Conservation (phyloP, 2,329 filamentous ascomycete species). For the Sclerotinia nivalis region DNA sequence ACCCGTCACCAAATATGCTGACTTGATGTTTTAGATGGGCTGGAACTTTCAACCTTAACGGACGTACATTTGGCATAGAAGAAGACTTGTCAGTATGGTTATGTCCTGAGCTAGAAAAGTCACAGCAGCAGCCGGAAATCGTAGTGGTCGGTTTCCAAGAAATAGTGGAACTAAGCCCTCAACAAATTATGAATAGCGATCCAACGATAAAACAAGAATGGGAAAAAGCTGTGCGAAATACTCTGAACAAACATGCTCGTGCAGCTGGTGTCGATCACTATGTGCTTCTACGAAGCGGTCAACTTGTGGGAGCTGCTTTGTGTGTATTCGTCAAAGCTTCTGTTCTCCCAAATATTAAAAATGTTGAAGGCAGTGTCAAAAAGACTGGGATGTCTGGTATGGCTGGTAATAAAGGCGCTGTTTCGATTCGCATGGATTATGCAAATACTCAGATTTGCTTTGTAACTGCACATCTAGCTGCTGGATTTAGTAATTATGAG, state of each 20-base stretch:
- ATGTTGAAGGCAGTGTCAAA: conserved; percentile 94
- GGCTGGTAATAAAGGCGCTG: conserved; percentile 96
- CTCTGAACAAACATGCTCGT: conserved; percentile 71
- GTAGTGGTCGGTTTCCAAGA: conserved; percentile 94
- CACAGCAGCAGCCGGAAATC: conserved; percentile 73
- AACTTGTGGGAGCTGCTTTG: conserved; percentile 90
- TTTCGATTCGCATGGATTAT: conserved; percentile 93
- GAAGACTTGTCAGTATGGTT: conserved; percentile 86
- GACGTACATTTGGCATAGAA: conserved; percentile 73
- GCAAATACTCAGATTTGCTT: conserved; percentile 92
- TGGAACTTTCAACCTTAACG: conserved; percentile 95
- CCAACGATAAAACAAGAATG: conserved; percentile 80
- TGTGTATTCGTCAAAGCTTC: conserved; percentile 87
- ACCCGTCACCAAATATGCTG: neutral
- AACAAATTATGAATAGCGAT: conserved; percentile 99
- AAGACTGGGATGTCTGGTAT: conserved; percentile 95
- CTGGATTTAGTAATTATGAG: conserved; percentile 95
- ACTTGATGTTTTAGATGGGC: conserved; percentile 48
- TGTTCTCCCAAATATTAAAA: conserved; percentile 79
- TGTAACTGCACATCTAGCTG: conserved; percentile 93
- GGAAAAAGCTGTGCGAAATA: conserved; percentile 78
- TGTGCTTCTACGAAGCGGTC: conserved; percentile 84
- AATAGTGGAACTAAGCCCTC: conserved; percentile 95
- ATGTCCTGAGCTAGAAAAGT: conserved; percentile 62
- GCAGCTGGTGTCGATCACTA: conserved; percentile 72